Evolutionary conservation across 1,284 basidiomycete genomes (phyloP).

Genomic region (Tilletia walkeri): DNA sequence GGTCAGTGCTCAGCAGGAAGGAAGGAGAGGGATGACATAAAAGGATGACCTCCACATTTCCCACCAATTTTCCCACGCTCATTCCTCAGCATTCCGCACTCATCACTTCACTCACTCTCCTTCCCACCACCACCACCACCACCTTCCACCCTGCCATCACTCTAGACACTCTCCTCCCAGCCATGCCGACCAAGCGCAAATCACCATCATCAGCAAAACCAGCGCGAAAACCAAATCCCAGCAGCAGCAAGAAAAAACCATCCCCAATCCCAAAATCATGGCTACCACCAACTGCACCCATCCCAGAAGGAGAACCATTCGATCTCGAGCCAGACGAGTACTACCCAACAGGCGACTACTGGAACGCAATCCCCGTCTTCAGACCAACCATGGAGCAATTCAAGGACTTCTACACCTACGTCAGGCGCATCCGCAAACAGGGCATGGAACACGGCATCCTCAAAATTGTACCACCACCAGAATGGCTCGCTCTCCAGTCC

Average conservation of each 20-base stretch:
- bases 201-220: not conserved
- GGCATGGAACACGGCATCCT: conserved; percentile 53
- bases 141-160: not conserved
- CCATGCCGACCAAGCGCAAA: not conserved
- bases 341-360: not conserved
- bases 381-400: conserved; percentile 52
- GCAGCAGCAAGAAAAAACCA: not conserved
- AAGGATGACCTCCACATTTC: too few species aligned
- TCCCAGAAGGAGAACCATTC: not conserved
- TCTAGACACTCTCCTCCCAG: not conserved
- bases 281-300: not conserved
- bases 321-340: conserved; percentile 8
- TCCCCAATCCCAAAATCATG: not conserved
- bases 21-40: too few species aligned
- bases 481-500: conserved; percentile 46
- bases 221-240: not conserved
- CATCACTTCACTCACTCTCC: not conserved
- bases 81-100: too few species aligned
- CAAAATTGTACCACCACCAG: conserved; percentile 50
- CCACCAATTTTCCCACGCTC: too few species aligned
- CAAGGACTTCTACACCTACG: conserved; percentile 50
- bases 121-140: not conserved
- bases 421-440: conserved; percentile 47
- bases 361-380: conserved; percentile 48
- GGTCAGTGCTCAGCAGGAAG: too few species aligned